Base-by-base conservation (phyloP, 257 asterid genomes). In the Rehmannia glutinosa region DNA sequence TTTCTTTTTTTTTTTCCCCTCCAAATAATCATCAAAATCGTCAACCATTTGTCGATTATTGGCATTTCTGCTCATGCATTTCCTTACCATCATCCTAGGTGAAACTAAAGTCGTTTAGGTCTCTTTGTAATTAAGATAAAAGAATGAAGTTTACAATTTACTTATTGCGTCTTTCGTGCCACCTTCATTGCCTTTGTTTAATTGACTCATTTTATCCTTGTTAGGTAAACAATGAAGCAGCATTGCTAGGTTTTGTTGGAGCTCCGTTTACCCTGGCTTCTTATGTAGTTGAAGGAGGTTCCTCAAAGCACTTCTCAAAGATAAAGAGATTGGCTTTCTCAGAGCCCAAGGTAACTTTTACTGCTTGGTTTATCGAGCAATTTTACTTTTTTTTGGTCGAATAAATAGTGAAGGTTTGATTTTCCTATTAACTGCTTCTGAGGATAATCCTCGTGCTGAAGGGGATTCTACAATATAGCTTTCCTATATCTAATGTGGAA, bases 251-350 rank as follows among this genome's bases (percentile, higher is more conserved):
- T 58, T 94, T 94, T 41, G 97, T 94, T 46, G 99, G 97, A 69
- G 99, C 99, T 11, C 97, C 99, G 10, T 94, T 94, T 77, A 91
- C 99, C 55, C 82, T 94, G 35, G 99, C 99, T 16, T 94, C 99
- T 9, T 94, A 94, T 69, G 89, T 80, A 20, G 89, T 94, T 76
- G 97, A 94, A 88, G 99, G 99, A 51, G 97, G 99, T 74, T 94
- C 99, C 30, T 94, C 99, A 11, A 94, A 94, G 84, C 86, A 94
- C 79, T 94, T 94, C 78, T 78, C 99, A 1, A 91, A 91, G 81
- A 91, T 94, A 60, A 94, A 94, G 78, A 83, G 76, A 71, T 64
- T 94, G 55, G 99, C 99, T 66, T 94, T 94, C 82, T 87, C 97
- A 1, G 85, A 94, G 76, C 97, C 99, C 9, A 82, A 85, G 97